A percentile compares a stretch with the other conserved stretches of the same genome.
phyloP scores from a whole-genome alignment of 1,284 basidiomycete species.

The Ustilago trichophora region DNA sequence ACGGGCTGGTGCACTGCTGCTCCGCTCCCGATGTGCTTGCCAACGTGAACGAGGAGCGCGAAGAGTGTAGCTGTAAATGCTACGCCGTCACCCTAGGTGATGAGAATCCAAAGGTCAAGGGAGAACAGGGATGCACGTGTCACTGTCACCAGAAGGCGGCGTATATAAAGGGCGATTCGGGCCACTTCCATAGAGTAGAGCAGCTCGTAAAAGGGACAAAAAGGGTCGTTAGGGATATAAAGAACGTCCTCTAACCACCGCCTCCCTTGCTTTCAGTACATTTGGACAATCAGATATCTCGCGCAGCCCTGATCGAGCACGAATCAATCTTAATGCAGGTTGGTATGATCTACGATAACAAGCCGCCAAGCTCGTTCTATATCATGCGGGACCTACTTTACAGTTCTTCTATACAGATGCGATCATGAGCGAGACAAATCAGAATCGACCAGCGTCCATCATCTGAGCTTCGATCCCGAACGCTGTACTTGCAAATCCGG shows the following conservation, averaged over 20 bases:
- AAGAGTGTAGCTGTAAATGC: constrained; percentile 13
- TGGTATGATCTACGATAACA: too few relatives aligned
- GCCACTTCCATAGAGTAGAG: constrained; percentile 39
- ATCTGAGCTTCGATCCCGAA: constrained; percentile 46
- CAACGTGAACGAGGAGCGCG: background rate
- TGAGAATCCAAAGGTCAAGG: too few relatives aligned
- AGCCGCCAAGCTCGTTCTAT: too few relatives aligned
- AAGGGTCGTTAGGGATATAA: constrained; percentile 35
- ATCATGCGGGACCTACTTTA: too few relatives aligned
- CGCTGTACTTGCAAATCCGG: constrained; percentile 22
- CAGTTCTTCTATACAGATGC: too few relatives aligned
- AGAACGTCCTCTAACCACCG: constrained; percentile 28
- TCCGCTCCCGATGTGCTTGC: constrained; percentile 15
- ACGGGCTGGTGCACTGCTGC: constrained; percentile 15
- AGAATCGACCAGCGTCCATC: constrained; percentile 47
- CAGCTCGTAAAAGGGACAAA: constrained; percentile 44
- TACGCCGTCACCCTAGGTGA: background rate
- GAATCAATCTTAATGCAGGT: too few relatives aligned
- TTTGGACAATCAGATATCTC: too few relatives aligned
- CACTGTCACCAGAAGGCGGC: constrained; percentile 6
- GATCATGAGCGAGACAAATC: too few relatives aligned
- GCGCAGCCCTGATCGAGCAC: too few relatives aligned
- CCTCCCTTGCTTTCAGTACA: background rate
- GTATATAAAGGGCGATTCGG: constrained; percentile 11
- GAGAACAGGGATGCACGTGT: constrained; percentile 7